phyloP scores from a whole-genome alignment of 257 asterid species.

The Jaltomata sinuosa region DNA sequence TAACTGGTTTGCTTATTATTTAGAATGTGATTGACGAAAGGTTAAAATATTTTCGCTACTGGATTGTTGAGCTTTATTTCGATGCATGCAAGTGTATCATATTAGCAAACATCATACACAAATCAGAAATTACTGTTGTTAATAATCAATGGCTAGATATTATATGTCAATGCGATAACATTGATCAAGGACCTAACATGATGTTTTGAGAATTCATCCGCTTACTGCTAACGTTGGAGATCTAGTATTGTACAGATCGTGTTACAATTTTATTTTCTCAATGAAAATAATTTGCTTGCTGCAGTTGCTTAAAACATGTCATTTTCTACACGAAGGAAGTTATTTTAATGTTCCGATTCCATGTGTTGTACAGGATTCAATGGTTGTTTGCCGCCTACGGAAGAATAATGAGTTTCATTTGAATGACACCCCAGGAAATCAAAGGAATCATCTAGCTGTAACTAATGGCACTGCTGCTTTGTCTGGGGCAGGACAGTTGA shows the following conservation, averaged over 20 bases:
- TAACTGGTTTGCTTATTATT: not conserved
- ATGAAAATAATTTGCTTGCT: not conserved
- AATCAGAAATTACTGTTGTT: not conserved
- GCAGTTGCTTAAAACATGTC: not conserved
- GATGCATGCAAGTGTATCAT: not conserved
- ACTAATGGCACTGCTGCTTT: conserved; percentile 9
- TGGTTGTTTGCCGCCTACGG: conserved; percentile 76
- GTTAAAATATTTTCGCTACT: not conserved
- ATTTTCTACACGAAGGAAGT: not conserved
- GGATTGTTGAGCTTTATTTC: not conserved
- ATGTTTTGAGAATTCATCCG: not conserved
- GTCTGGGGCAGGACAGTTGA: conserved; percentile 29
- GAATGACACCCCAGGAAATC: conserved; percentile 21
- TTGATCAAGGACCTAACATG: not conserved
- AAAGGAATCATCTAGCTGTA: conserved; percentile 5
- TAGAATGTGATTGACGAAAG: not conserved
- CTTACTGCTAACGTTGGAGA: not conserved
- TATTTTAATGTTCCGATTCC: not conserved
- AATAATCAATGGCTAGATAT: not conserved
- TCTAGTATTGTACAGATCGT: not conserved
- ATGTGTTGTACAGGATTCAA: conserved; percentile 37
- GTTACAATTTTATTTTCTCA: not conserved
- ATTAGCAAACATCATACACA: not conserved
- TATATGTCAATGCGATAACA: not conserved
- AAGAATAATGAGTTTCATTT: conserved; percentile 61